Evolutionary conservation across 2,329 filamentous ascomycete species (phyloP).

Genomic region (Xylaria arbuscula): DNA sequence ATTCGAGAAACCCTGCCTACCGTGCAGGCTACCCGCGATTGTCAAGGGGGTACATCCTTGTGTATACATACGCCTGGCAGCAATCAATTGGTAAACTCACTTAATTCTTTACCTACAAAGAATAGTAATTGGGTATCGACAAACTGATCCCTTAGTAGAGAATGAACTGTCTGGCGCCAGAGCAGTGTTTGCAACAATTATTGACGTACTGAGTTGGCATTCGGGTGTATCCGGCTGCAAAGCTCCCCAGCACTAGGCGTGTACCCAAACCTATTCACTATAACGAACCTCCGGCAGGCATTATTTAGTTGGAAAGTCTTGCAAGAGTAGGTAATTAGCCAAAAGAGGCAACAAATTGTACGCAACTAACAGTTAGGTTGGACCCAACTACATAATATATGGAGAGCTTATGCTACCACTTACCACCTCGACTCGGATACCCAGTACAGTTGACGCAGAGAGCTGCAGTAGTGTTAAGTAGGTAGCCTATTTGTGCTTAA

Average conservation of each 20-base stretch:
- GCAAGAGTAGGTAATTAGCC: slow-evolving; percentile 7
- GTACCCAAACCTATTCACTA: neutral
- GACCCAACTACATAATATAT: slow-evolving; percentile 1
- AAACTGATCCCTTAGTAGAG: slow-evolving; percentile 6
- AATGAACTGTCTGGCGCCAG: neutral
- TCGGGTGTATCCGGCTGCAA: neutral
- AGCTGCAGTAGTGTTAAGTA: neutral
- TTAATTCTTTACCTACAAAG: neutral
- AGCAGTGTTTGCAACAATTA: neutral
- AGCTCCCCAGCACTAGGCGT: neutral
- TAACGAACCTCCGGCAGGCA: slow-evolving; percentile 18
- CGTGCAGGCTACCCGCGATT: neutral
- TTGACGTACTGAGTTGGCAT: neutral
- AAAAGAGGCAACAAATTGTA: slow-evolving; percentile 21
- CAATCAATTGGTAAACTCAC: neutral
- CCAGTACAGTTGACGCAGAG: slow-evolving; percentile 10
- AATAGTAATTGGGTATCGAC: neutral
- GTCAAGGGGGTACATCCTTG: neutral
- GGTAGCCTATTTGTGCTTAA: neutral
- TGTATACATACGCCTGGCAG: neutral
- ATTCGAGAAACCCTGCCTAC: neutral
- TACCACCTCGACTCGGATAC: neutral
- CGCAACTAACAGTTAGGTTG: slow-evolving; percentile 1
- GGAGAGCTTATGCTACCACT: slow-evolving; percentile 1
- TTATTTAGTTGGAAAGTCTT: neutral